Conservation (phyloP, 179 eudicot species). For the Camellia oleifera region DNA sequence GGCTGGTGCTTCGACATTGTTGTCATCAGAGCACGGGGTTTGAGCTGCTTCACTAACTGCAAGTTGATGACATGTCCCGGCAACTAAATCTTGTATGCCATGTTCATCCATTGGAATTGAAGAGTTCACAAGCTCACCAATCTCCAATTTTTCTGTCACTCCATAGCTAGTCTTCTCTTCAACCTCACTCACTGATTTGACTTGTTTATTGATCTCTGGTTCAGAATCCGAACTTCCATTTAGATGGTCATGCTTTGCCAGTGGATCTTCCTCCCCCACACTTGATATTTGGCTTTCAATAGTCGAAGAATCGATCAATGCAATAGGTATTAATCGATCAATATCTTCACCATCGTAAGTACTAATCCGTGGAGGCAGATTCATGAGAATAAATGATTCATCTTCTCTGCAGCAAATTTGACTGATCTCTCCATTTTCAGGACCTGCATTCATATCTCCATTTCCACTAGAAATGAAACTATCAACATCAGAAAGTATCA, state of each 20-base stretch:
- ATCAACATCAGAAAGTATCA: not conserved
- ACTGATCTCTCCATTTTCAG: not conserved
- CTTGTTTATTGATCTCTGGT: conserved; percentile 6
- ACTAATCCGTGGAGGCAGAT: conserved; percentile 32
- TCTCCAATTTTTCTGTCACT: not conserved
- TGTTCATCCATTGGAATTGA: conserved; percentile 7
- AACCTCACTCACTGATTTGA: conserved; percentile 9
- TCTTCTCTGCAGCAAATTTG: conserved; percentile 22
- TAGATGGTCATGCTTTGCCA: conserved; percentile 8
- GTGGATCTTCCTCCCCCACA: too few relatives aligned
- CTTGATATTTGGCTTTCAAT: conserved; percentile 22
- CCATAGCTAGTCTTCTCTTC: conserved; percentile 18
- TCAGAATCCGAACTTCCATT: conserved; percentile 15
- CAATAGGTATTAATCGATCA: conserved; percentile 64
- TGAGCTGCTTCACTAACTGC: conserved; percentile 15
- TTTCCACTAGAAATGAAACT: conserved; percentile 20
- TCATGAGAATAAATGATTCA: conserved; percentile 27
- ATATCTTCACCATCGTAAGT: conserved; percentile 71
- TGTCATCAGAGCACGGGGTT: conserved; percentile 1
- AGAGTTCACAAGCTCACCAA: not conserved
- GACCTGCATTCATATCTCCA: conserved; percentile 19
- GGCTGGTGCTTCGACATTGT: conserved; percentile 23
- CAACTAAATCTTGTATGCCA: conserved; percentile 28
- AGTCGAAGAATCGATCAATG: conserved; percentile 32
- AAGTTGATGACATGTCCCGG: conserved; percentile 14